Evolutionary conservation across 2,329 filamentous ascomycete species (phyloP), one percentile per base, ranked within the genome.

Genomic region (Tolypocladium cylindrosporum): DNA sequence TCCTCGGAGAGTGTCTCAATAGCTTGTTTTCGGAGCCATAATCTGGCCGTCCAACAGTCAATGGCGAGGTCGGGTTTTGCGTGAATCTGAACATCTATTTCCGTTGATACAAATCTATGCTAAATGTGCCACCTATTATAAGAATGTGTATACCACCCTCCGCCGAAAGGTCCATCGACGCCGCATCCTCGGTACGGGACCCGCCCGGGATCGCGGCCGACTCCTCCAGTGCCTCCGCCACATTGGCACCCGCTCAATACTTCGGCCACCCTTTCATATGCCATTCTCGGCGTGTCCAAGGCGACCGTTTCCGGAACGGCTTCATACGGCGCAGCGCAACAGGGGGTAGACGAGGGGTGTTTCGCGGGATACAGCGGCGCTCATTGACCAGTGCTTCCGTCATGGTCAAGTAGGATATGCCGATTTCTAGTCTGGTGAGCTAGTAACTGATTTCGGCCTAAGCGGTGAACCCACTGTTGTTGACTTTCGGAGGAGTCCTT

Each of bases 191-290:
- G 31, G 31, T 9, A 34, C 8, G 31, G 31, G 31, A 6, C 31
- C 31, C 36, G 36, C 51, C 11, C 1, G 55, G 16, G 14, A 21
- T 34, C 19, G 50, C 56, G 36, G 53, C 55, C 2, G 52, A 34
- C 24, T 58, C 60, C 27, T 50, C 55, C 50, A 63, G 52, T 0
- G 57, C 57, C 55, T 45, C 61, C n/a, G 41, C 62, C 62, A 64
- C 2, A 58, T 52, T 1, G 61, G 58, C 31, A 55, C 50, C 2
- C 13, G 43, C 55, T 59, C 59, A 64, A 37, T 10, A 60, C 40
- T 10, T 36, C 40, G 2, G 56, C 57, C 4, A 55, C 39, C 27
- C 37, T 53, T 55, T n/a, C 56, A 64, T 1, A 59, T 56, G 43
- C 61, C 56, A 9, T 37, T 54, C 34, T 52, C 59, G 21, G 56